phyloP scores from a whole-genome alignment of 345 rosid genomes.

The Hirschfeldia incana region DNA sequence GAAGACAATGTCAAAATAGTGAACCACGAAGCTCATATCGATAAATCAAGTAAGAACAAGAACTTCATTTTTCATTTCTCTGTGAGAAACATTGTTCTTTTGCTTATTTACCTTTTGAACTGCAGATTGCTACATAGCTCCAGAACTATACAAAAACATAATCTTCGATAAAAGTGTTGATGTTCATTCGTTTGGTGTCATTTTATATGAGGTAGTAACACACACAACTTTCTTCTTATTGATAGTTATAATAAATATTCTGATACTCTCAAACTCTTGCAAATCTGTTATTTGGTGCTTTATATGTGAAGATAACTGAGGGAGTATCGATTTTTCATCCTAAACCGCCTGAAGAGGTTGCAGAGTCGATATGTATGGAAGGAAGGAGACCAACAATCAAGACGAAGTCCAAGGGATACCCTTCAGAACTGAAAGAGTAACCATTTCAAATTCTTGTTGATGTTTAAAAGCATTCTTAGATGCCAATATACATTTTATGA shows the following conservation, averaged over 20 bases:
- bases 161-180: conserved; percentile 77
- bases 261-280: not conserved
- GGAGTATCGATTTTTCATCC: conserved; percentile 82
- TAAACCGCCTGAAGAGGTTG: conserved; percentile 65
- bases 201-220: conserved; percentile 76
- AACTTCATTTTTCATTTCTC: conserved; percentile 3
- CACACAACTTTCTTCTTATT: not conserved
- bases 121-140: conserved; percentile 76
- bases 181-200: conserved; percentile 78
- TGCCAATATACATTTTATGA: too few relatives aligned
- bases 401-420: conserved; percentile 55
- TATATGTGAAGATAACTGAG: conserved; percentile 68
- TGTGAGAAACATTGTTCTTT: conserved; percentile 12
- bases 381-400: conserved; percentile 71
- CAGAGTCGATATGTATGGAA: conserved; percentile 64
- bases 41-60: conserved; percentile 59
- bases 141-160: conserved; percentile 67
- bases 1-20: conserved; percentile 59
- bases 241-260: not conserved
- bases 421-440: conserved; percentile 68
- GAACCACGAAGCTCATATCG: conserved; percentile 45
- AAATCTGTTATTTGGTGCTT: not conserved
- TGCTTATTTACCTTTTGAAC: conserved; percentile 13
- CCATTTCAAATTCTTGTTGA: conserved; percentile 28
- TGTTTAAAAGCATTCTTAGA: not conserved